Base-by-base conservation (phyloP, 2,329 filamentous ascomycete genomes). In the Periconia macrospinosa region DNA sequence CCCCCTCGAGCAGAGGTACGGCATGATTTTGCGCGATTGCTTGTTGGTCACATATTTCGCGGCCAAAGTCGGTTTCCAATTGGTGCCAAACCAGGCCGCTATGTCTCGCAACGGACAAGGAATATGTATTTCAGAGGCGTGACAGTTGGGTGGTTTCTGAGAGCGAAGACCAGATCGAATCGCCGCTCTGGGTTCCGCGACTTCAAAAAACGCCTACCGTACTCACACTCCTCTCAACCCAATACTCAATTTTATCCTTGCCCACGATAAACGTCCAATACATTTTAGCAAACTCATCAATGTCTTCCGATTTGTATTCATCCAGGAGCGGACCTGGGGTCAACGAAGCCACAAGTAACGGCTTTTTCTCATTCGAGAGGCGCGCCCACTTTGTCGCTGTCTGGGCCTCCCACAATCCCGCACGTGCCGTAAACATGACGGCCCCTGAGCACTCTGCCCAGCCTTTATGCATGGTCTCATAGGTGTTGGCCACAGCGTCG, bases 351-450 rank as follows among this genome's bases (percentile, higher is more conserved):
- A 46, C 44, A 6, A 46, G 8, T 35, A 46, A 23, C 11, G 44
- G 44, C 13, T 2, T 3, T 13, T n/a, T 18, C 6, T 7, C 27
- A 19, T 13, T 10, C 27, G 44, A 35, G 6, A 46, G 6, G 8
- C 30, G 20, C 11, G 17, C 6, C 46, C 46, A 48, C n/a, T 48
- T 41, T 3, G 19, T n/a, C 30, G 46, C 46, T n/a, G 30, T 7
- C 18, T 20, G 3, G 14, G 49, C 49, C 9, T 51, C 42, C 49
- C 49, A 51, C 41, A 51, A 30, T 6, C 49, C 49, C 3, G 15
- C 8, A 6, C 49, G 41, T 10, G 41, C 42, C 18, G 41, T 46
- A 6, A 46, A 46, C 44, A 46, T 46, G 11, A 44, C 49, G 11
- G 17, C 49, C 6, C 49, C 49, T 2, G 30, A 7, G n/a, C 49